Evolutionary conservation across 495 filamentous ascomycete species (phyloP).

Genomic region (Penicillium diatomitis): DNA sequence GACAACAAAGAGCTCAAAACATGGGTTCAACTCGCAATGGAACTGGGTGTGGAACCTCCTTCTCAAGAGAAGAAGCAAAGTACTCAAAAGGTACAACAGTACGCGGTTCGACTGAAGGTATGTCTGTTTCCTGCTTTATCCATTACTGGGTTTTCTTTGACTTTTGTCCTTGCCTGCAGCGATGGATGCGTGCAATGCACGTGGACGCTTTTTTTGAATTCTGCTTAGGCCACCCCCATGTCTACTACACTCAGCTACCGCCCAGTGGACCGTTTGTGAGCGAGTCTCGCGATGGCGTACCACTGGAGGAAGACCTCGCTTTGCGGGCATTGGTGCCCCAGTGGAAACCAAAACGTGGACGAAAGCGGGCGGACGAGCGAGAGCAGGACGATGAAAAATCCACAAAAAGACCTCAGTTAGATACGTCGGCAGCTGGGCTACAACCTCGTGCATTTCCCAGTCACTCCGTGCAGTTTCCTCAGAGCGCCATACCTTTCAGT

Average conservation of each 20-base stretch:
- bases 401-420: slow-evolving; percentile 56
- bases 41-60: slow-evolving; percentile 84
- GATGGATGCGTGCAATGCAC: slow-evolving; percentile 98
- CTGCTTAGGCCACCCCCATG: slow-evolving; percentile 66
- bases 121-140: not conserved
- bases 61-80: slow-evolving; percentile 80
- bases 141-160: no score
- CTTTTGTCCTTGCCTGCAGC: slow-evolving; percentile 31
- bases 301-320: slow-evolving; percentile 85
- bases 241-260: slow-evolving; percentile 81
- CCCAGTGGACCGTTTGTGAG: slow-evolving; percentile 49
- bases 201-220: slow-evolving; percentile 96
- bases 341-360: slow-evolving; percentile 80
- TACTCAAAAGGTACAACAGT: slow-evolving; percentile 95
- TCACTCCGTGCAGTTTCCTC: slow-evolving; percentile 42
- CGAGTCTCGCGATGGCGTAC: slow-evolving; percentile 72
- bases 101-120: slow-evolving; percentile 89
- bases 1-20: slow-evolving; percentile 90
- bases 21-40: slow-evolving; percentile 84
- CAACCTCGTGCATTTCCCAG: slow-evolving; percentile 43
- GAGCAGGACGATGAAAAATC: slow-evolving; percentile 48
- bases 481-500: slow-evolving; percentile 52
- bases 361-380: slow-evolving; percentile 72
- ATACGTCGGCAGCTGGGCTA: slow-evolving; percentile 54
- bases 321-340: slow-evolving; percentile 82